Evolutionary conservation across 768 basidiomycete genomes (phyloP).

Genomic region (Serpula lacrymans): DNA sequence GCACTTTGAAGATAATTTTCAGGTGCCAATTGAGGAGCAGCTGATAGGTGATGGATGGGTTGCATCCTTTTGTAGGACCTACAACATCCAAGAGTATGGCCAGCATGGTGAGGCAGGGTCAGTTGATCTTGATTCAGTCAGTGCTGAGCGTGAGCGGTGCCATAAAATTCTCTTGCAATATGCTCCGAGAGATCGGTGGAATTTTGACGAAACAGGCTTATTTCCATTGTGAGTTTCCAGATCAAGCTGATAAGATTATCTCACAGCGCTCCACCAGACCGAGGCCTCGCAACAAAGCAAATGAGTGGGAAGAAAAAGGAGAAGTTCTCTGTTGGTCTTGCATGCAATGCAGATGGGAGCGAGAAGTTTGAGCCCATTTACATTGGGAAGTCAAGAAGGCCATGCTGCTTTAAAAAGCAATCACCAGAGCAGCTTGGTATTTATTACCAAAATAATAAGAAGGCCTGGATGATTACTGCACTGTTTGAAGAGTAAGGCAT

Average conservation of each 20-base stretch:
- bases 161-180: slow-evolving; percentile 15
- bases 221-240: slow-evolving; percentile 10
- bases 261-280: slow-evolving; percentile 11
- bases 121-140: slow-evolving; percentile 18
- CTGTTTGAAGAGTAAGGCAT: slow-evolving; percentile 32
- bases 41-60: slow-evolving; percentile 8
- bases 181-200: slow-evolving; percentile 17
- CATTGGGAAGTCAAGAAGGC: too few relatives aligned
- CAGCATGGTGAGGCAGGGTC: slow-evolving; percentile 17
- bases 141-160: slow-evolving; percentile 17
- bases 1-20: slow-evolving; percentile 2
- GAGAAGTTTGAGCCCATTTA: too few relatives aligned
- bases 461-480: slow-evolving; percentile 35
- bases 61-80: slow-evolving; percentile 3
- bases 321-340: slow-evolving; percentile 9
- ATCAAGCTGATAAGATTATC: too few relatives aligned
- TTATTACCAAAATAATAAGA: slow-evolving; percentile 36
- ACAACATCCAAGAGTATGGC: slow-evolving; percentile 1
- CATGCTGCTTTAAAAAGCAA: too few relatives aligned
- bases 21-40: slow-evolving; percentile 1
- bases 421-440: slow-evolving; percentile 29
- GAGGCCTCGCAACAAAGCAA: slow-evolving; percentile 14
- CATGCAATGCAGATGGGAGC: slow-evolving; percentile 20
- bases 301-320: slow-evolving; percentile 18
- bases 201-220: slow-evolving; percentile 8